Evolutionary conservation across 179 eudicot genomes (phyloP), one percentile per base, ranked within the genome.

Genomic region (Gypsophila paniculata): DNA sequence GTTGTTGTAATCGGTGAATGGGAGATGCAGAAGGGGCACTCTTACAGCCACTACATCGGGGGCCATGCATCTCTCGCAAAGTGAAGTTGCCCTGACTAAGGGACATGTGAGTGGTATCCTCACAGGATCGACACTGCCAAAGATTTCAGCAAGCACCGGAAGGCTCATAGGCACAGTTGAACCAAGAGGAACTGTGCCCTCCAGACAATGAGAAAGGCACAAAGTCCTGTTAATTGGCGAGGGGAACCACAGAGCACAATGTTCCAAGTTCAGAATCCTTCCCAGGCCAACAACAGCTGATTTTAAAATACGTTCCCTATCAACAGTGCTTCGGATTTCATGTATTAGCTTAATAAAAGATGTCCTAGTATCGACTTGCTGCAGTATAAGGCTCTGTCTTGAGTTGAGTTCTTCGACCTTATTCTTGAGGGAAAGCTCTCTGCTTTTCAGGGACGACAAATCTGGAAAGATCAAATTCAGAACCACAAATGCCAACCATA

Each of bases 241-340:
- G 14, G 90, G 95, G 82, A 89, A 76, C 95, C 95, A 89, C 72
- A 89, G 29, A 13, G 91, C 85, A 80, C 95, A 89, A 71, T 89
- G 91, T 76, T 84, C 85, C 26, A 89, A 77, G 65, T 79, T 81
- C 5, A 87, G 74, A 38, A 89, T 80, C 64, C 83, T 72, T 42
- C 90, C 95, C 34, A 87, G 78, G 76, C 88, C 91, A 57, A 86
- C 78, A 46, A 87, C 76, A 13, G 90, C 83, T 18, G 91, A 82
- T 52, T 78, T 80, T 36, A 86, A 58, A 38, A 89, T 81, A 0
- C 81, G 78, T 73, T 86, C 75, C 34, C 85, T 57, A 55, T 87
- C 86, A 53, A 84, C 84, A 15, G 89, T 86, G 83, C 91, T 81
- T 82, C 90, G 75, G 32, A 88, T 85, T 75, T 81, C 88, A 75